A percentile compares a stretch with the other conserved stretches of the same genome.
These are phyloP conservation scores for Avena eriantha DNA, from an alignment of 176 grass and related monocot genomes.

Conservation along the genomic window DNA sequence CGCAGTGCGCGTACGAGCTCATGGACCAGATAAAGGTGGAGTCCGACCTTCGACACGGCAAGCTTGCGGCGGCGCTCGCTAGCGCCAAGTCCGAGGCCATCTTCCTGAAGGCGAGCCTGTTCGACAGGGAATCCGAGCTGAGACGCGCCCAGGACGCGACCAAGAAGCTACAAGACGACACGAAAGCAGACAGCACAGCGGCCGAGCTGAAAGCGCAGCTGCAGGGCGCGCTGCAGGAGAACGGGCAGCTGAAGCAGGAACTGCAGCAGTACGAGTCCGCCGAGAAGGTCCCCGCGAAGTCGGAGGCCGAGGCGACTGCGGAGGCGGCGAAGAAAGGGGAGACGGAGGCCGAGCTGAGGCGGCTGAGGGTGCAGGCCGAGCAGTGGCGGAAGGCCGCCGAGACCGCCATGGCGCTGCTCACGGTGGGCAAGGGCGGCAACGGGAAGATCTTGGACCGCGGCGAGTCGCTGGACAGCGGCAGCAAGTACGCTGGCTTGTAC, in stretches of 20 bases:
- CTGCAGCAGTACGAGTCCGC: constrained; percentile 49
- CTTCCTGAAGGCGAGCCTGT: constrained; percentile 85
- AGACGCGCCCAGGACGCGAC: constrained; percentile 50
- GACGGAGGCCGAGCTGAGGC: constrained; percentile 79
- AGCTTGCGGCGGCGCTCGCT: constrained; percentile 52
- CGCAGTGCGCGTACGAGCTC: constrained; percentile 64
- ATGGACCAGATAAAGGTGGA: constrained; percentile 70
- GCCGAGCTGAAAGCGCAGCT: constrained; percentile 54
- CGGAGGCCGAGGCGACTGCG: constrained; percentile 42
- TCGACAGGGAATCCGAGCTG: constrained; percentile 80
- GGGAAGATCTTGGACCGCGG: constrained; percentile 71
- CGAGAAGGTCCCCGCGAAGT: constrained; percentile 50
- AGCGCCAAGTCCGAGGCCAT: constrained; percentile 65
- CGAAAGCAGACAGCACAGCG: constrained; percentile 24
- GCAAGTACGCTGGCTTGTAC: constrained; percentile 59
- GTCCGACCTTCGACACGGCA: constrained; percentile 61
- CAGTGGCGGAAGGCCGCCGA: constrained; percentile 98
- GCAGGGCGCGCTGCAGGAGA: constrained; percentile 57
- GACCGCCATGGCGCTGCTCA: constrained; percentile 82
- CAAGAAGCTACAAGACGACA: constrained; percentile 53
- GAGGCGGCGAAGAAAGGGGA: constrained; percentile 55
- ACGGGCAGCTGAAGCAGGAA: constrained; percentile 60
- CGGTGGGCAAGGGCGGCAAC: constrained; percentile 69
- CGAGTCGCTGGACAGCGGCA: constrained; percentile 54
- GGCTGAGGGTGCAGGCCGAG: constrained; percentile 89